Conservation (phyloP, 495 filamentous ascomycete species). For the Hapsidospora chrysogenum region DNA sequence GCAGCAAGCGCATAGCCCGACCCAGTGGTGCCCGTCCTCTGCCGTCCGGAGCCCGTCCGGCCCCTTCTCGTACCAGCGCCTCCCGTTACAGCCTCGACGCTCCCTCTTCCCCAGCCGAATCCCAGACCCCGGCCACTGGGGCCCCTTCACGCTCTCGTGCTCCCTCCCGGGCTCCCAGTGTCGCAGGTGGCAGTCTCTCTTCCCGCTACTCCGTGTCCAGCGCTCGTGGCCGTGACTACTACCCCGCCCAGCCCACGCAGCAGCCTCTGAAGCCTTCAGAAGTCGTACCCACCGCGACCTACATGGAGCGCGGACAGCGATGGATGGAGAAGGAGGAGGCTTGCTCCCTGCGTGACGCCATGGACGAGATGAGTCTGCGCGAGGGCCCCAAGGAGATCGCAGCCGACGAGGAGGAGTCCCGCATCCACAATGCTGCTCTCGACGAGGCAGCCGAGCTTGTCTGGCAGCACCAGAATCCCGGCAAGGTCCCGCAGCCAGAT, state of each 20-base stretch:
- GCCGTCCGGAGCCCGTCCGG: constrained; percentile 25
- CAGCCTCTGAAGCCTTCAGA: constrained; percentile 27
- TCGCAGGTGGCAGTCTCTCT: constrained; percentile 16
- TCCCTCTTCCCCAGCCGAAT: constrained; percentile 4
- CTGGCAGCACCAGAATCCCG: constrained; percentile 58
- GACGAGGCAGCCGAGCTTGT: constrained; percentile 80
- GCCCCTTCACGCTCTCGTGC: no score
- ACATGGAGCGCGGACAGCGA: constrained; percentile 63
- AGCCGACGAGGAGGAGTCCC: constrained; percentile 40
- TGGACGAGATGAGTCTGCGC: constrained; percentile 50
- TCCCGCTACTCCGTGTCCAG: constrained; percentile 21
- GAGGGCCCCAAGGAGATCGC: constrained; percentile 7
- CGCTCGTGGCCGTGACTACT: constrained; percentile 24
- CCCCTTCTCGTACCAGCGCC: not conserved
- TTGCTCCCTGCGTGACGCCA: constrained; percentile 54
- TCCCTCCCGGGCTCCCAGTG: constrained; percentile 11
- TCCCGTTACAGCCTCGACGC: constrained; percentile 8
- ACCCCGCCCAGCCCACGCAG: constrained; percentile 17
- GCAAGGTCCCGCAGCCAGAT: constrained; percentile 36
- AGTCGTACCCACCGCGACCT: constrained; percentile 41
- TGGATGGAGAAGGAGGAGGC: constrained; percentile 84
- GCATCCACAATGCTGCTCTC: constrained; percentile 58
- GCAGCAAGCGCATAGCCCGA: constrained; percentile 58
- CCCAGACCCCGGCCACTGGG: constrained; percentile 2
- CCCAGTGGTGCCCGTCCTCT: constrained; percentile 69